Conservation (phyloP, 1,139 yeast species). For the Geotrichum cucujoidarum region DNA sequence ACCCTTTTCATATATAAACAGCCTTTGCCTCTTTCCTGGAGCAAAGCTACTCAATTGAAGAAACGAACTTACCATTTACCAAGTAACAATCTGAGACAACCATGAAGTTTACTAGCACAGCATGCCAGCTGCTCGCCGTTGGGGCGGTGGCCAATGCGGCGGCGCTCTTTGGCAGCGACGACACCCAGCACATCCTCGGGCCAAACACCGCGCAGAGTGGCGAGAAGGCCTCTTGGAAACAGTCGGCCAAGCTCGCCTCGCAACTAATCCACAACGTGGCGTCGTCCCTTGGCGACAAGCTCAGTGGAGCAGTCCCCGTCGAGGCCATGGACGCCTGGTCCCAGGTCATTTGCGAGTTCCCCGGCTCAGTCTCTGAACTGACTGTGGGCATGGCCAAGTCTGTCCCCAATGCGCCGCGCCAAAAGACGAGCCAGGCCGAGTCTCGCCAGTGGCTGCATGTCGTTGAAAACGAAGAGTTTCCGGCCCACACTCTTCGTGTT, state of each 20-base stretch:
- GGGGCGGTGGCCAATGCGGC: too few relatives aligned
- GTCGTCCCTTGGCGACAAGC: background rate
- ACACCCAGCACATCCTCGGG: too few relatives aligned
- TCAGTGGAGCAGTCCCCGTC: slow-evolving; percentile 23
- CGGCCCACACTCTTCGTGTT: slow-evolving; percentile 31
- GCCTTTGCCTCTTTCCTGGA: too few relatives aligned
- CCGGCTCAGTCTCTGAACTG: slow-evolving; percentile 19
- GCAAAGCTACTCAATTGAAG: too few relatives aligned
- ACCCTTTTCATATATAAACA: too few relatives aligned
- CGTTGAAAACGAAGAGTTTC: slow-evolving; percentile 17
- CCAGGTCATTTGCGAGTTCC: slow-evolving; percentile 23
- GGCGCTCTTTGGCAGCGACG: too few relatives aligned
- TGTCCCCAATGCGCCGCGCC: background rate
- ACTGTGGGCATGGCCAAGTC: slow-evolving; percentile 15
- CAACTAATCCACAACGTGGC: background rate
- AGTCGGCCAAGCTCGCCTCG: background rate
- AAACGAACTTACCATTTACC: too few relatives aligned
- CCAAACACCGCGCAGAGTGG: too few relatives aligned
- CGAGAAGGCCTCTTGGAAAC: too few relatives aligned
- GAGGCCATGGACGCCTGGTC: slow-evolving; percentile 31
- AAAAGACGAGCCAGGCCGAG: background rate
- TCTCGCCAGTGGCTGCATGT: slow-evolving; percentile 12
- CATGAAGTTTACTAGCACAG: too few relatives aligned
- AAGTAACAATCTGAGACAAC: too few relatives aligned
- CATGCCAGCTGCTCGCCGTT: too few relatives aligned